Percentiles rank a stretch among this genome's conserved stretches.
phyloP scores from a whole-genome alignment of 139 green algal genomes.

The Yamagishiella unicocca region DNA sequence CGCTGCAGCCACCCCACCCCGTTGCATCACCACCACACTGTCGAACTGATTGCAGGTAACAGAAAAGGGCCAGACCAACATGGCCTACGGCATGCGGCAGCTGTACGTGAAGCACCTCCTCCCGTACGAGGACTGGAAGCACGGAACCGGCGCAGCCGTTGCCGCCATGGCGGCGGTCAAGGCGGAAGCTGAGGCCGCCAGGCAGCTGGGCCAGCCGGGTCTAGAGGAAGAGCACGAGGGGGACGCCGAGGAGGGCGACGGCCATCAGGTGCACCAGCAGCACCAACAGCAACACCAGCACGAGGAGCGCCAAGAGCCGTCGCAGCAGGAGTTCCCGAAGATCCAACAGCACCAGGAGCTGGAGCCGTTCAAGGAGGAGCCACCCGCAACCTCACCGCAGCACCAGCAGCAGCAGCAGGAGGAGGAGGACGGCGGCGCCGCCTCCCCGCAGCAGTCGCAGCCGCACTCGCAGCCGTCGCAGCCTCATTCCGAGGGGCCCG shows the following conservation, averaged over 20 bases:
- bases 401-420: too few relatives aligned
- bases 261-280: neutral
- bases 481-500: neutral
- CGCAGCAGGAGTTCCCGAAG: neutral
- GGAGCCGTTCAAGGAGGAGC: too few relatives aligned
- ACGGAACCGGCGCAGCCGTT: constrained; percentile 17
- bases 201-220: neutral
- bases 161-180: constrained; percentile 32
- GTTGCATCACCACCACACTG: too few relatives aligned
- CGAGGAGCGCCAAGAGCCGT: neutral
- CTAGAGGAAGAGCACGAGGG: neutral
- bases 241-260: neutral
- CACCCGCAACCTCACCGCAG: too few relatives aligned
- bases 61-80: constrained; percentile 55
- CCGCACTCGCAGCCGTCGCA: neutral
- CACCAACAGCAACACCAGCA: neutral
- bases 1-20: too few relatives aligned
- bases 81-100: constrained; percentile 76
- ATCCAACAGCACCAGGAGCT: too few relatives aligned
- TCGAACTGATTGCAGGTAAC: neutral
- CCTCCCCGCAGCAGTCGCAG: neutral
- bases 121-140: constrained; percentile 76
- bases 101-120: constrained; percentile 87
- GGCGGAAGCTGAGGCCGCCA: constrained; percentile 43
- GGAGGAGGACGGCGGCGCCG: neutral